These are phyloP conservation scores for Trichoderma hamatum DNA, from an alignment of 2,329 filamentous ascomycete species.

Conservation along the genomic window DNA sequence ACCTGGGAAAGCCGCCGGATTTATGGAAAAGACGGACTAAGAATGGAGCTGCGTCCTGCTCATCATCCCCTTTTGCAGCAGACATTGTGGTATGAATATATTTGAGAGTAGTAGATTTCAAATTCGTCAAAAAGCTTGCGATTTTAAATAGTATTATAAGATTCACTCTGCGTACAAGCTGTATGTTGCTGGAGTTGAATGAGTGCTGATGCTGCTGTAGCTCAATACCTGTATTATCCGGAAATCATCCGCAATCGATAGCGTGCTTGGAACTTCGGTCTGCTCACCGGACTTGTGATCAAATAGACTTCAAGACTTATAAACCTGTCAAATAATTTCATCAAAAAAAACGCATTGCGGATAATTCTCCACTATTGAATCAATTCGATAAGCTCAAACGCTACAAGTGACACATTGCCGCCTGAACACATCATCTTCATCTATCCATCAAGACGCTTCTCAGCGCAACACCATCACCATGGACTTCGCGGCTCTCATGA, in stretches of 20 bases:
- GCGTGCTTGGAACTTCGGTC: not conserved
- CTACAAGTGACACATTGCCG: not conserved
- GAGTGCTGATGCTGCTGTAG: not conserved
- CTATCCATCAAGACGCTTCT: not conserved
- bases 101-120: too few relatives aligned
- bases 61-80: conserved; percentile 33
- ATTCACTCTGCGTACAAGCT: not conserved
- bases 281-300: conserved; percentile 1
- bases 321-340: not conserved
- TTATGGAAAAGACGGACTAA: conserved; percentile 85
- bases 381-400: not conserved
- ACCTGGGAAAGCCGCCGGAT: conserved; percentile 71
- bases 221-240: conserved; percentile 31
- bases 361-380: too few relatives aligned
- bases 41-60: conserved; percentile 79
- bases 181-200: not conserved
- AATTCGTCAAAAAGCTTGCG: not conserved
- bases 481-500: conserved; percentile 96
- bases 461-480: conserved; percentile 53
- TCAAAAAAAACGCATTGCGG: not conserved
- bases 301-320: not conserved
- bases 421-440: not conserved
- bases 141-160: not conserved
- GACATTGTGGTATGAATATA: not conserved
- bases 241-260: conserved; percentile 38